Evolutionary conservation across 2,329 filamentous ascomycete genomes (phyloP).

Genomic region (Diaporthe caulivora): DNA sequence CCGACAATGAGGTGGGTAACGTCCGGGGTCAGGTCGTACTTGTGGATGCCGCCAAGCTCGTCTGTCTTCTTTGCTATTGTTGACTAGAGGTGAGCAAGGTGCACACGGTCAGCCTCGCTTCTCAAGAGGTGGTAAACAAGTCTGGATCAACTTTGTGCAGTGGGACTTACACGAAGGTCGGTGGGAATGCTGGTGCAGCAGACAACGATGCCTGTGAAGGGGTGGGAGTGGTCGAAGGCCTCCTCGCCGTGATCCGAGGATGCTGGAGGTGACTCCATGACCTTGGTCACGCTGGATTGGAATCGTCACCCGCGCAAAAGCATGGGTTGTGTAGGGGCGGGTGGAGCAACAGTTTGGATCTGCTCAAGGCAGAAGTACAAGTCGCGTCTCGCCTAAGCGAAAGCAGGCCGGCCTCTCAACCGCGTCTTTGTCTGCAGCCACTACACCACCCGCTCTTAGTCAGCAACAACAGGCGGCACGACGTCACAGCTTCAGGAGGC

Average conservation of each 20-base stretch:
- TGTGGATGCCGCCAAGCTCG: constrained; percentile 89
- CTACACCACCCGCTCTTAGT: neutral
- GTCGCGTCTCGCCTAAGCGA: constrained; percentile 31
- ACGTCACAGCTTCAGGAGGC: constrained; percentile 4
- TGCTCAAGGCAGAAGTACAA: neutral
- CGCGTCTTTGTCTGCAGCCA: constrained; percentile 29
- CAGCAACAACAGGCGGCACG: neutral
- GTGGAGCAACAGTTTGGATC: neutral
- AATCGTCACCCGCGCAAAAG: constrained; percentile 13
- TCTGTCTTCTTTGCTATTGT: constrained; percentile 73
- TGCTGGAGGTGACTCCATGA: constrained; percentile 44
- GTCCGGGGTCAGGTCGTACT: constrained; percentile 93
- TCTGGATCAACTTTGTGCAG: constrained; percentile 11
- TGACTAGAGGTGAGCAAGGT: constrained; percentile 49
- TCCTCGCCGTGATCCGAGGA: constrained; percentile 44
- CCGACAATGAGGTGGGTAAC: constrained; percentile 96
- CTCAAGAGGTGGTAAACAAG: constrained; percentile 35
- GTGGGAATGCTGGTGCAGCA: constrained; percentile 90
- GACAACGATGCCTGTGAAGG: constrained; percentile 79
- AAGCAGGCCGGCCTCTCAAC: constrained; percentile 3
- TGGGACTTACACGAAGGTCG: constrained; percentile 76
- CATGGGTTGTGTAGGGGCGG: constrained; percentile 13
- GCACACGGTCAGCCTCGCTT: constrained; percentile 19
- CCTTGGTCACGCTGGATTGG: constrained; percentile 9
- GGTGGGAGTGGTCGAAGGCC: constrained; percentile 68